Evolutionary conservation across 495 filamentous ascomycete genomes (phyloP).

Genomic region (Symbiotaphrina buchneri): DNA sequence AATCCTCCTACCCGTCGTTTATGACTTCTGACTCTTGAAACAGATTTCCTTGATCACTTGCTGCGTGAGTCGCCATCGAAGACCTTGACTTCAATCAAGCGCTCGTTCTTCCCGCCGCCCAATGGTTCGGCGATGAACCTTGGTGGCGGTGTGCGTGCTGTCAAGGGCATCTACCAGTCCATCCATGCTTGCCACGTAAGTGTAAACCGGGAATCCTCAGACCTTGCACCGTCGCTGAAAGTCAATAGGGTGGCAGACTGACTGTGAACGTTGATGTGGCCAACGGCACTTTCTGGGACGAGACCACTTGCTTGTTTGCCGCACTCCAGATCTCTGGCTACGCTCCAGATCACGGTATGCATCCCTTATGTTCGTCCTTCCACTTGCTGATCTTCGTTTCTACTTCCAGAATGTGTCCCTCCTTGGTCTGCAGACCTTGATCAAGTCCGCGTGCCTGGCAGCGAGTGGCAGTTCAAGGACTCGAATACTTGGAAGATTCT

Average conservation of each 20-base stretch:
- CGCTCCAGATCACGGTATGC: too few relatives aligned
- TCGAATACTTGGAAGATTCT: constrained; percentile 24
- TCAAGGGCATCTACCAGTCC: constrained; percentile 70
- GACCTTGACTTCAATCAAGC: constrained; percentile 41
- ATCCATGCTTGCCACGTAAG: constrained; percentile 40
- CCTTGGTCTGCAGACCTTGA: neutral
- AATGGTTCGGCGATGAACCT: too few relatives aligned
- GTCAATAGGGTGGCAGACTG: constrained; percentile 27
- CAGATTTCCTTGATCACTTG: constrained; percentile 70
- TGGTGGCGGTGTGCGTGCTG: constrained; percentile 41
- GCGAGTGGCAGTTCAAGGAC: constrained; percentile 7
- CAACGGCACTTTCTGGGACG: constrained; percentile 53
- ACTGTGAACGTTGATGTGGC: constrained; percentile 68
- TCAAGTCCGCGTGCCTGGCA: neutral
- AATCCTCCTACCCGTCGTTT: neutral
- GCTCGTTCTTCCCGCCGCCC: constrained; percentile 57
- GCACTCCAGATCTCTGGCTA: constrained; percentile 4
- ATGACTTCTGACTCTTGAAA: neutral
- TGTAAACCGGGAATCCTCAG: too few relatives aligned
- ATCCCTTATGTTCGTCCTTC: too few relatives aligned
- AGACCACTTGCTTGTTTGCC: constrained; percentile 9
- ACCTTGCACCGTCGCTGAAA: constrained; percentile 5
- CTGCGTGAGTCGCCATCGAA: constrained; percentile 53
- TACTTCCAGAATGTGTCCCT: too few relatives aligned
- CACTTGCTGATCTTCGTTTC: too few relatives aligned